Evolutionary conservation across 176 grass and related monocot genomes (phyloP), one percentile per base, ranked within the genome.

Genomic region (Pharus latifolius): DNA sequence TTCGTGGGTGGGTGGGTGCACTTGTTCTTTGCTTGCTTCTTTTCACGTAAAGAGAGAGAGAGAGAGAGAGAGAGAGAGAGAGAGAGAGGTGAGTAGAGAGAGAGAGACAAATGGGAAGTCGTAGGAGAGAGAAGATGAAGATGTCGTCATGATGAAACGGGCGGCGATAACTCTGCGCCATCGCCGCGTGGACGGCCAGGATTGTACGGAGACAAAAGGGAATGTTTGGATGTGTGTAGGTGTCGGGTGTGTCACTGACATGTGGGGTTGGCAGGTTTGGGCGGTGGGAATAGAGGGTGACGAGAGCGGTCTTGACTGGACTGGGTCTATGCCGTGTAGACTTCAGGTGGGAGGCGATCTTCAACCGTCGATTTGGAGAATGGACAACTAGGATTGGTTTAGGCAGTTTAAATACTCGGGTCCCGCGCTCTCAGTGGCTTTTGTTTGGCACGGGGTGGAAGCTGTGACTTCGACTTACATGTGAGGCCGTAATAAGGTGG

Each of bases 71-170:
- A 9, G 35, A 38, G 35, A 38, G 35, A 38, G 46, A 18, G 18
- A 44, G 14, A n/a, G 11, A 31, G 51, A 24, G 15, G n/a, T 9
- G 5, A 19, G 10, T 1, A 16, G 31, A 10, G 43, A 24, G 14
- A 30, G 63, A 8, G 46, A 12, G 49, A 38, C n/a, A 45, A 56
- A 5, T 30, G 45, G 24, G 40, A 66, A 65, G 37, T 56, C 38
- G 28, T 63, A 33, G 47, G 48, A 3, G 0, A 14, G 18, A 6
- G 22, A 31, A 48, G 63, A 28, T 14, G 1, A 26, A 19, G 27
- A 71, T 84, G 82, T 84, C 82, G 75, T 84, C 82, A 79, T 74
- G 69, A 75, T 79, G 44, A 19, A 32, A 34, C 15, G 26, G 55
- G 55, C 22, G 14, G 41, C 25, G 70, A 46, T 37, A 38, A 20